phyloP scores from a whole-genome alignment of 768 basidiomycete genomes.

The Tylopilus cervinicoccineus region DNA sequence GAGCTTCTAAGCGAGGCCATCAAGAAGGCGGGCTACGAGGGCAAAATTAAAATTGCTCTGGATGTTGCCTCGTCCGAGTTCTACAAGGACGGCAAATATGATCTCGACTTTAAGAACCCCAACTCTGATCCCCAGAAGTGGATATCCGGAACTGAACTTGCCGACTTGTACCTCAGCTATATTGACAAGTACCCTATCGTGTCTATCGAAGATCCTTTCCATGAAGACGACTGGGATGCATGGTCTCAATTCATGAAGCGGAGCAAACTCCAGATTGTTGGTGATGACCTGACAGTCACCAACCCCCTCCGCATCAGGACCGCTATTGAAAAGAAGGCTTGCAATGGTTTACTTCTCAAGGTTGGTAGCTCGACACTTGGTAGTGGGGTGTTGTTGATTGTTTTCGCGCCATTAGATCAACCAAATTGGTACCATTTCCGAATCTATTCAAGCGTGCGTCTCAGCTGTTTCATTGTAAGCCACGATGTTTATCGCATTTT shows the following conservation, averaged over 20 bases:
- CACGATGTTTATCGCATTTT: slow-evolving; percentile 2
- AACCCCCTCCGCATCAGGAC: slow-evolving; percentile 97
- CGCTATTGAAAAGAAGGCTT: slow-evolving; percentile 99
- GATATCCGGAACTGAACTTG: slow-evolving; percentile 91
- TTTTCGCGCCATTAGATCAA: slow-evolving; percentile 59
- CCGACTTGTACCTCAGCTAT: slow-evolving; percentile 83
- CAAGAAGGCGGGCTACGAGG: slow-evolving; percentile 96
- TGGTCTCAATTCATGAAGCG: slow-evolving; percentile 88
- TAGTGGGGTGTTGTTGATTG: neutral
- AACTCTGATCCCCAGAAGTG: slow-evolving; percentile 97
- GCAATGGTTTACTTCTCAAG: slow-evolving; percentile 98
- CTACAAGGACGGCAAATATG: slow-evolving; percentile 99
- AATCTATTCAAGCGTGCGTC: slow-evolving; percentile 96
- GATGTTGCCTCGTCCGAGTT: slow-evolving; percentile 99
- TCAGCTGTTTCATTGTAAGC: neutral
- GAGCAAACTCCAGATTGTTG: slow-evolving; percentile 84
- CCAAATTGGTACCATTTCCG: slow-evolving; percentile 98
- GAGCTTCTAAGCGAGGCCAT: slow-evolving; percentile 95
- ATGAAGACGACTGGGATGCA: slow-evolving; percentile 99
- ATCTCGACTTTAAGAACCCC: slow-evolving; percentile 98
- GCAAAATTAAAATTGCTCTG: slow-evolving; percentile 97
- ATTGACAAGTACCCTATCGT: slow-evolving; percentile 94
- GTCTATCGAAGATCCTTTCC: slow-evolving; percentile 97
- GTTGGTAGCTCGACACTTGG: slow-evolving; percentile 23
- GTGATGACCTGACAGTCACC: slow-evolving; percentile 97